Evolutionary conservation across 345 rosid species (phyloP).

Genomic region (Litchi chinensis): DNA sequence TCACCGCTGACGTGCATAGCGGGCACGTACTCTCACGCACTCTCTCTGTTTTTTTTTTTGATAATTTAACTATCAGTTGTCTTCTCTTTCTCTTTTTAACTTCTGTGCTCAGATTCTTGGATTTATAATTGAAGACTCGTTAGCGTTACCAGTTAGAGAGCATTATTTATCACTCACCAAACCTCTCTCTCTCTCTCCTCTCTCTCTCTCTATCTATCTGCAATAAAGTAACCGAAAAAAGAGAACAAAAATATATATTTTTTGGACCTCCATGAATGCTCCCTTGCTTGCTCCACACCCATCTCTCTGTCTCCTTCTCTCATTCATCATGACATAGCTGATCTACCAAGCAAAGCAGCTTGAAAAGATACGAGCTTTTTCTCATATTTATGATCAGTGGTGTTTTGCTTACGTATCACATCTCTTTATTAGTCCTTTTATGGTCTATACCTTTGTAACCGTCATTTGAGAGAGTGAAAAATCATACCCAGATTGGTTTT

Average conservation of each 20-base stretch:
- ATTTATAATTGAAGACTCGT: background rate
- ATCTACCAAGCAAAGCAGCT: constrained; percentile 51
- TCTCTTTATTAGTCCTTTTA: constrained; percentile 11
- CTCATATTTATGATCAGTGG: constrained; percentile 19
- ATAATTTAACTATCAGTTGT: background rate
- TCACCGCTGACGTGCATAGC: background rate
- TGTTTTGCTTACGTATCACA: constrained; percentile 30
- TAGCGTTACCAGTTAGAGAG: constrained; percentile 5
- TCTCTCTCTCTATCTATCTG: constrained; percentile 13
- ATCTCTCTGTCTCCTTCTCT: constrained; percentile 9
- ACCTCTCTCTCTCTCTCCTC: background rate
- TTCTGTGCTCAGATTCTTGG: background rate
- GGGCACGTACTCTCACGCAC: background rate
- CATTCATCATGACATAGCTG: constrained; percentile 26
- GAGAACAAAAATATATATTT: constrained; percentile 6
- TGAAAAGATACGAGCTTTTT: constrained; percentile 7
- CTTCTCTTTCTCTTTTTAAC: background rate
- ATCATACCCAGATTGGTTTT: constrained; percentile 27
- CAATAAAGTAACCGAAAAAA: constrained; percentile 17
- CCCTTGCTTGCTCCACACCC: constrained; percentile 42
- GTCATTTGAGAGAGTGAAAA: background rate
- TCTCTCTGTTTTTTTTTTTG: background rate
- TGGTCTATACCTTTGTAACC: constrained; percentile 1
- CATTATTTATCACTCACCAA: background rate
- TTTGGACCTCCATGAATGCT: constrained; percentile 43